Base-by-base conservation (phyloP, 2,329 filamentous ascomycete species). In the Thermothelomyces thermophilus region DNA sequence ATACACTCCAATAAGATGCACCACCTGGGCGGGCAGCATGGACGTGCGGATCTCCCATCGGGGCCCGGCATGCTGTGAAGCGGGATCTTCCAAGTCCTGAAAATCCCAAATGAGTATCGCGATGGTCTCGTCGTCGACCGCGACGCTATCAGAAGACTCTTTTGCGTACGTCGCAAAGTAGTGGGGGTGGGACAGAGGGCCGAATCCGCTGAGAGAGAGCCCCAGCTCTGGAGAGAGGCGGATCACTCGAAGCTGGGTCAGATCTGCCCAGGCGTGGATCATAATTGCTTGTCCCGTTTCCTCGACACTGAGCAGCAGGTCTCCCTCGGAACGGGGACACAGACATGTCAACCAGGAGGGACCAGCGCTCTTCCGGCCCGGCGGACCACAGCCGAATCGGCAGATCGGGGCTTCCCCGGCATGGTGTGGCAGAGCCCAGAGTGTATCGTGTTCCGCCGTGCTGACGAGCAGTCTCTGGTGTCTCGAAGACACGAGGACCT, bases 341-440 rank as follows among this genome's bases (percentile, higher is more conserved):
- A n/a, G 39, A 9, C 39, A n/a, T 9, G 30, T 30, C 10, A 17
- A 19, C 46, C 46, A 48, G 8, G 5, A 39, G 16, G 46, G 35
- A 16, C 39, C 31, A 11, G 24, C 37, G 22, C 24, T 42, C 7
- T 30, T 10, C 8, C 19, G 13, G 9, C 5, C 19, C 22, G 20
- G 24, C 31, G 2, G 10, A 9, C 4, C 11, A 40, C 22, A 31
- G 30, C 19, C 6, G 28, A n/a, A n/a, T n/a, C 36, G 51, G 17
- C 39, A 28, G 22, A 42, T 37, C 50, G 39, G 53, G 5, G 2
- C 1, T 4, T 28, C 37, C 30, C 46, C 37, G 10, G 24, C 31
- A 17, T 45, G 33, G n/a, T 41, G 31, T 5, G 48, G 43, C 10
- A 59, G n/a, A 5, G 50, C 13, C 58, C 56, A 58, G 1, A 60